Evolutionary conservation across 108 stramenopile genomes (phyloP), one percentile per base, ranked within the genome.

Genomic region (Skeletonema tropicum): DNA sequence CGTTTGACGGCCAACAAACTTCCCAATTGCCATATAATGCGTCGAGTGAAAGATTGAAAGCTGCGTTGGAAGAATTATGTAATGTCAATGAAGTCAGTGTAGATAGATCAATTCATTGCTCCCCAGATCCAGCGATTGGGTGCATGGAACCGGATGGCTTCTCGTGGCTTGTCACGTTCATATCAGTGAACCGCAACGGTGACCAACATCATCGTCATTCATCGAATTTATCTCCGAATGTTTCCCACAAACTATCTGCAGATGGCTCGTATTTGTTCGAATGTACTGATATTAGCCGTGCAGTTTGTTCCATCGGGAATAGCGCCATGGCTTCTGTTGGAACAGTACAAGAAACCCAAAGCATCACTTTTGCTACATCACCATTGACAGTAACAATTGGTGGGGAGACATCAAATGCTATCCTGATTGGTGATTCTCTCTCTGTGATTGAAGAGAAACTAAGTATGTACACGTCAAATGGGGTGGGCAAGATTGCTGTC

Each of bases 1-100:
- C 48, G 6, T 89, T 94, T 60, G 88, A 90, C 57, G 92, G 93
- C n/a, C 86, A 90, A 61, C 71, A 63, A 31, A 89, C 91, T 31
- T 52, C 25, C 5, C 85, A 90, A 52, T 59, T 94, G 7, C 75
- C 79, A 2, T 87, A 84, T 74, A 87, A 92, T 64, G 89, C 82
- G 10, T 77, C 84, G 10, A 83, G 88, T 36, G 67, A 57, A 9
- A 85, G 61, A 26, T 55, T 95, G 21, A 81, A 90, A 64, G 57
- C 52, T 6, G 92, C 90, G 4, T 75, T 95, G 38, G 89, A 93
- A 60, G 68, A 65, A n/a, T 75, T 95, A 32, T 90, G 89, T 60
- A 89, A 72, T 25, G 45, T 93, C 9, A 63, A 74, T 7, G 74
- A 86, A 57, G 92, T 95, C 14, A 61, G 52, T 26, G 90, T 95